Evolutionary conservation across 2,329 filamentous ascomycete genomes (phyloP), one percentile per base, ranked within the genome.

Genomic region (Fusarium sp.): DNA sequence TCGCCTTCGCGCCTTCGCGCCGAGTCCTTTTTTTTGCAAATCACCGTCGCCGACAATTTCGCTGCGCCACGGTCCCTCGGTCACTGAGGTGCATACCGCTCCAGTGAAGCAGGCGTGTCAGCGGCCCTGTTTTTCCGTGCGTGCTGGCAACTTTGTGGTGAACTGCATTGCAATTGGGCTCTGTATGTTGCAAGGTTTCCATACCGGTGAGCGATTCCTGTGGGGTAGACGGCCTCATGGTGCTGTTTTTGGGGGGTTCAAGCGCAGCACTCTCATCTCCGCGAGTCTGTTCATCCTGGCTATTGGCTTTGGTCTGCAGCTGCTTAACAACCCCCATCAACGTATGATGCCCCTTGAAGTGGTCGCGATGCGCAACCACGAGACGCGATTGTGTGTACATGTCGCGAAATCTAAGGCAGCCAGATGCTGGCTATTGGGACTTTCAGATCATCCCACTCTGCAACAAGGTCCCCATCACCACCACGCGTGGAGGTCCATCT

Each of bases 221-320:
- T 64, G 61, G 61, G 61, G 61, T 61, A 65, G 61, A 59, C 58
- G 61, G 56, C 56, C 61, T 64, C 61, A 61, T 40, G 43, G 38
- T 15, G 45, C 34, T 50, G 39, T 34, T 47, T 61, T 61, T 44
- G 28, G 53, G 57, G 35, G 55, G 45, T 45, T 50, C 41, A 36
- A 34, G 44, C 40, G 55, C 49, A 40, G 58, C 36, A 58, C 31
- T 24, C 40, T 60, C 60, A 64, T 64, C 60, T 64, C 61, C 43
- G 60, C 39, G 43, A 35, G 12, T 47, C 19, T 35, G 13, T 19
- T 26, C 15, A 45, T 41, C 32, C 43, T 43, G 22, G 43, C 35
- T 26, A 62, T 36, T 57, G 46, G 42, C 35, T 36, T 34, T 47
- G 36, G 38, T 11, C 36, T 28, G 44, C 36, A 28, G 15, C 38